phyloP scores from a whole-genome alignment of 768 basidiomycete species.

The Suillus decipiens region DNA sequence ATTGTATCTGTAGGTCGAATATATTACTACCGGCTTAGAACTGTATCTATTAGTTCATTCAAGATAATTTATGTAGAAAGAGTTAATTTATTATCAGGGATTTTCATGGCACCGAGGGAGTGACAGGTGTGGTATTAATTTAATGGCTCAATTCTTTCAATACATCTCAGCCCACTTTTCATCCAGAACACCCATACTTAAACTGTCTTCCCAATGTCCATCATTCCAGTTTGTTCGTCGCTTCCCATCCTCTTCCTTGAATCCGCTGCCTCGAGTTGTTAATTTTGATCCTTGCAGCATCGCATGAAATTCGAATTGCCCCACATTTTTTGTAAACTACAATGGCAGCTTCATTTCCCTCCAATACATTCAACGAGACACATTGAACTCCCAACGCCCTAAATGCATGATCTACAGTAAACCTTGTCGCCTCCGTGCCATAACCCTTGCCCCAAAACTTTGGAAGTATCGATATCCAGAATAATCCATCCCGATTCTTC shows the following conservation, averaged over 20 bases:
- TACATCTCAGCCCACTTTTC: constrained; percentile 31
- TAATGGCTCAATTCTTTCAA: not conserved
- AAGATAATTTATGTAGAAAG: not conserved
- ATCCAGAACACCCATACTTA: constrained; percentile 35
- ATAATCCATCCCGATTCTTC: constrained; percentile 29
- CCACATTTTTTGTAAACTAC: constrained; percentile 34
- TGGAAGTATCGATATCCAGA: constrained; percentile 27
- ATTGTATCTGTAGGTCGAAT: not conserved
- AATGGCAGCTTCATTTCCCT: constrained; percentile 21
- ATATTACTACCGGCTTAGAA: not conserved
- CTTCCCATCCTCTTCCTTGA: constrained; percentile 34
- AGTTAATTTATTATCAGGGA: not conserved
- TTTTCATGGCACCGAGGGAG: too few relatives aligned
- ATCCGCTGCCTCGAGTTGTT: constrained; percentile 26
- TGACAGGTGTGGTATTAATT: not conserved
- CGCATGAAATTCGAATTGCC: constrained; percentile 12
- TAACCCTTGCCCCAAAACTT: constrained; percentile 30
- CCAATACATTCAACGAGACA: constrained; percentile 27
- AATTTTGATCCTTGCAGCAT: not conserved
- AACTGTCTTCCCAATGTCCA: constrained; percentile 34
- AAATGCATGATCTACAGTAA: constrained; percentile 25
- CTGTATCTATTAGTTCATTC: not conserved
- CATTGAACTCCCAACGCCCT: constrained; percentile 30
- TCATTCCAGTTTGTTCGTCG: constrained; percentile 32
- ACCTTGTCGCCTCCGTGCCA: constrained; percentile 19